These are phyloP conservation scores for Cucurbita moschata DNA, from an alignment of 306 rosid genomes.

Conservation along the genomic window DNA sequence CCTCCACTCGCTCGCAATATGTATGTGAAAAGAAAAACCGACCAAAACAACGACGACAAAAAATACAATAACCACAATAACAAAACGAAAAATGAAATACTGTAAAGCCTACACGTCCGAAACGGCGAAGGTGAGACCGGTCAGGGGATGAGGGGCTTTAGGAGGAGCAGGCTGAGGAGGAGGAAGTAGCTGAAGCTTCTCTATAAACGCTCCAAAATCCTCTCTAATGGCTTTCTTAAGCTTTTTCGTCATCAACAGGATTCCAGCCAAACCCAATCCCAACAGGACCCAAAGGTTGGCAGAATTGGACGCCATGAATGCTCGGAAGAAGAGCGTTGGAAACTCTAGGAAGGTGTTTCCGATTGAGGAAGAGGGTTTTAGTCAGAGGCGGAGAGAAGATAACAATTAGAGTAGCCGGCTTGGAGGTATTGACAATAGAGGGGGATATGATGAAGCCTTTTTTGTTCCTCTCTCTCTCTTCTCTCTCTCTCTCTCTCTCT, in stretches of 20 bases:
- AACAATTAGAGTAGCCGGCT: background rate
- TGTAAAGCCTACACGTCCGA: slow-evolving; percentile 55
- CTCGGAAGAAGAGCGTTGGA: background rate
- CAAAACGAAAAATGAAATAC: background rate
- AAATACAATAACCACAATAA: background rate
- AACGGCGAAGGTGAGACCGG: slow-evolving; percentile 66
- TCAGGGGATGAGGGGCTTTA: slow-evolving; percentile 89
- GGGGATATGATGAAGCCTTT: background rate
- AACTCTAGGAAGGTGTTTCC: background rate
- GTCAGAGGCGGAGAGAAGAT: slow-evolving; percentile 9
- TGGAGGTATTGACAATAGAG: background rate
- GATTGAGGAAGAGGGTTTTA: background rate
- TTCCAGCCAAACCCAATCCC: slow-evolving; percentile 85
- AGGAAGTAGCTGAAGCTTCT: slow-evolving; percentile 58
- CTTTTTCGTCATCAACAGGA: slow-evolving; percentile 48
- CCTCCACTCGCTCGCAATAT: background rate
- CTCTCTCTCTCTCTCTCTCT: background rate
- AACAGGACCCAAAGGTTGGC: slow-evolving; percentile 70
- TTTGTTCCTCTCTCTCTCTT: background rate
- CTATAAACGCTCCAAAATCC: slow-evolving; percentile 79
- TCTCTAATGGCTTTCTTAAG: slow-evolving; percentile 43
- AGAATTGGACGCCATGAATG: slow-evolving; percentile 53
- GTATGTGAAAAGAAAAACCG: background rate
- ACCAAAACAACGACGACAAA: background rate
- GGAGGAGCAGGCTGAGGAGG: slow-evolving; percentile 97